Conservation (phyloP, 2,329 filamentous ascomycete species). For the Aspergillus brunneoviolaceus region DNA sequence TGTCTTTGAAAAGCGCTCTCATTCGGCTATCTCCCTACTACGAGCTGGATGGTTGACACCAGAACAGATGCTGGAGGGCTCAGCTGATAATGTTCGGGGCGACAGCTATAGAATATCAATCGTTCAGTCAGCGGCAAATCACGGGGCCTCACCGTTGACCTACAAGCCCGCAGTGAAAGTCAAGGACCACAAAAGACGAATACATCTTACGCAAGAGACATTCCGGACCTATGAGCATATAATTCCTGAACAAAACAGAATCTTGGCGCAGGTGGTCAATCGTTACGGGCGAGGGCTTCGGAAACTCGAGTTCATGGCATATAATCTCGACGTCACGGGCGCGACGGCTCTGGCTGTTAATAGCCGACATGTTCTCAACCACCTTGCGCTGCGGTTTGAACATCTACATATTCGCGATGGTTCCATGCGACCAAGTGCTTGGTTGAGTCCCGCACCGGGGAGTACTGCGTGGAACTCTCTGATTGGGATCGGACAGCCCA, state of each 20-base stretch:
- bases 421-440: slow-evolving; percentile 28
- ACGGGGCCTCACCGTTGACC: background rate
- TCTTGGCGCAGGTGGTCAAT: slow-evolving; percentile 23
- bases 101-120: slow-evolving; percentile 19
- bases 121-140: slow-evolving; percentile 10
- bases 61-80: slow-evolving; percentile 15
- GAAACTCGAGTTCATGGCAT: slow-evolving; percentile 32
- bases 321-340: slow-evolving; percentile 30
- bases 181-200: slow-evolving; percentile 3
- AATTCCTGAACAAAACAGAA: slow-evolving; percentile 26
- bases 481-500: slow-evolving; percentile 28
- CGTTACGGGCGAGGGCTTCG: slow-evolving; percentile 30
- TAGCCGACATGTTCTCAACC: slow-evolving; percentile 26
- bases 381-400: slow-evolving; percentile 37
- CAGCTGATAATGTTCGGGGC: slow-evolving; percentile 4
- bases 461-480: slow-evolving; percentile 34
- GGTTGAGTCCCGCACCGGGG: slow-evolving; percentile 28
- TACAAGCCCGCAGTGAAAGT: background rate
- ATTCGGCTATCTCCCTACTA: slow-evolving; percentile 33
- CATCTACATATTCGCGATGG: slow-evolving; percentile 36
- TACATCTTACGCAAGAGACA: slow-evolving; percentile 1
- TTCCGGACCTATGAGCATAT: slow-evolving; percentile 19
- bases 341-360: slow-evolving; percentile 25
- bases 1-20: slow-evolving; percentile 33
- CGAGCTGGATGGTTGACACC: slow-evolving; percentile 26